phyloP scores from a whole-genome alignment of 108 stramenopile species.

The Discostella stelligeroides region DNA sequence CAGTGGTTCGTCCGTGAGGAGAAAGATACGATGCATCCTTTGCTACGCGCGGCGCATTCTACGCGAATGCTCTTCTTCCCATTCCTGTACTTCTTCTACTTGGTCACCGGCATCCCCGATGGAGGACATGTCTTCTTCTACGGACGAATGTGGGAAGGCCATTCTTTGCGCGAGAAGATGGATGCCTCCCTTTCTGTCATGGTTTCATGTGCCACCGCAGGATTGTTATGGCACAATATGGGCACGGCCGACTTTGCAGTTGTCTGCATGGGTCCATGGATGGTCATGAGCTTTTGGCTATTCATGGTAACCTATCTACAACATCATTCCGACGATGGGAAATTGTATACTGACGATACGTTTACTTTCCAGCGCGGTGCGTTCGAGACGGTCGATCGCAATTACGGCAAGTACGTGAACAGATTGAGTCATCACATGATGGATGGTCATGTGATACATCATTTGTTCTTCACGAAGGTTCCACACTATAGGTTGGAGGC shows the following conservation, averaged over 20 bases:
- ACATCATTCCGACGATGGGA: constrained; percentile 87
- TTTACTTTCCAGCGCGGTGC: constrained; percentile 78
- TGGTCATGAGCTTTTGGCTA: constrained; percentile 85
- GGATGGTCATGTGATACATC: constrained; percentile 92
- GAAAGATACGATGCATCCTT: constrained; percentile 45
- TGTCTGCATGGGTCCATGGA: constrained; percentile 74
- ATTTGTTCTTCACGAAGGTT: constrained; percentile 89
- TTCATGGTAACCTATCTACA: constrained; percentile 95
- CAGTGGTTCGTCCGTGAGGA: constrained; percentile 81
- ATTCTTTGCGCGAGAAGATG: constrained; percentile 47
- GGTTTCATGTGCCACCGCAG: constrained; percentile 57
- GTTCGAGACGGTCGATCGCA: constrained; percentile 89
- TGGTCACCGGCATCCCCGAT: constrained; percentile 68
- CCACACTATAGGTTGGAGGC: constrained; percentile 86
- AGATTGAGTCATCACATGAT: constrained; percentile 88
- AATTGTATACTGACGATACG: constrained; percentile 82
- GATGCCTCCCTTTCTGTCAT: constrained; percentile 53
- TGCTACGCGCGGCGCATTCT: constrained; percentile 51
- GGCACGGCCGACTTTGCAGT: constrained; percentile 62
- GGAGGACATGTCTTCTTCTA: constrained; percentile 75
- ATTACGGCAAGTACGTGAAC: constrained; percentile 87
- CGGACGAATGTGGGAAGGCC: constrained; percentile 78
- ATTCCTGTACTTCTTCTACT: constrained; percentile 70
- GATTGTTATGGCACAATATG: constrained; percentile 56
- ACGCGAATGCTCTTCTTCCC: constrained; percentile 67